Evolutionary conservation across 768 basidiomycete species (phyloP), one percentile per base, ranked within the genome.

Genomic region (Tulasnella sp.): DNA sequence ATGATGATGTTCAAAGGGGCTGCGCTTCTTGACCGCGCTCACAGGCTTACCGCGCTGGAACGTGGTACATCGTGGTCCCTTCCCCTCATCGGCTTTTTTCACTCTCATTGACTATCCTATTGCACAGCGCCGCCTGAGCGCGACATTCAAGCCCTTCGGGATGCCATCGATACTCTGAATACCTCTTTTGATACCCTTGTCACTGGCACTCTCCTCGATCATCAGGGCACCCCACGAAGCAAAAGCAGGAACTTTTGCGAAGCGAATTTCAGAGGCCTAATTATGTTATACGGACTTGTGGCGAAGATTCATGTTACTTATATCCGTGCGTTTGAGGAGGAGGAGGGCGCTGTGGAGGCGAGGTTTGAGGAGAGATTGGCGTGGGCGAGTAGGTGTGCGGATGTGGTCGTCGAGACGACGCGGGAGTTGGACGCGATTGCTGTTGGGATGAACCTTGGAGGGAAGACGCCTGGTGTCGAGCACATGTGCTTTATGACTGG

Each of bases 1-100:
- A 51, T 35, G 32, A 35, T 51, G 50, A 23, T 51, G 25, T 23
- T 51, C 27, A 51, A 51, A 17, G 50, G n/a, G 32, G 34, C 23
- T 6, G 32, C 50, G 14, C 6, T 51, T 4, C 50, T 51, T 35
- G 32, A 51, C 37, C 50, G 50, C 19, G 32, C 50, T 12, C 15
- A 29, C 34, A 25, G 45, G 7, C 34, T 29, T 23, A 23, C 34
- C 12, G 27, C 45, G 2, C 45, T 12, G 45, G 34, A 27, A 48
- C 34, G 27, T 14, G 45, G 45, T 29, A 8, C 8, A 31, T 48
- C 1, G 11, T 27, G 7, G 11, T 6, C 21, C 14, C 34, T 14
- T 12, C 1, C 6, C 7, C 17, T 2, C 23, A 11, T 48, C 14
- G 17, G 6, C 45, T 14, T 14, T 7, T 48, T 14, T 48, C 25